A percentile compares a stretch with the other conserved stretches of the same genome.
phyloP scores from a whole-genome alignment of 306 rosid genomes.

The Malus orientalis region DNA sequence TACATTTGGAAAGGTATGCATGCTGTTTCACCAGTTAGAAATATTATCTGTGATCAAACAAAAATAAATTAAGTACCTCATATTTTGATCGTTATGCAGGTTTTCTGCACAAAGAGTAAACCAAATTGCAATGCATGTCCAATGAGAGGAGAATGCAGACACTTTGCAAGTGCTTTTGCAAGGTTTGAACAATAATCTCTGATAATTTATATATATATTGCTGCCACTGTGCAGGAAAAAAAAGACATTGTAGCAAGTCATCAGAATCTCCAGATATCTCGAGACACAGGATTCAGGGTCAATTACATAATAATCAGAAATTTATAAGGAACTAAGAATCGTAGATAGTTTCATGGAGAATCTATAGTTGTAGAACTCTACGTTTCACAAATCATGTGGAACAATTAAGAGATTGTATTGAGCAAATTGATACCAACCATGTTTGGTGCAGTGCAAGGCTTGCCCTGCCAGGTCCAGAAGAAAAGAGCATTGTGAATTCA shows the following conservation, averaged over 20 bases:
- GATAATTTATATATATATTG: slow-evolving; percentile 2
- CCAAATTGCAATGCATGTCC: slow-evolving; percentile 99
- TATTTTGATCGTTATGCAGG: slow-evolving; percentile 44
- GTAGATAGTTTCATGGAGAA: slow-evolving; percentile 9
- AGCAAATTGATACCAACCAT: slow-evolving; percentile 19
- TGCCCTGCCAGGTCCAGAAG: slow-evolving; percentile 92
- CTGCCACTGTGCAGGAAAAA: background rate
- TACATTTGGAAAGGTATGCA: slow-evolving; percentile 85
- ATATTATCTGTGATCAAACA: background rate
- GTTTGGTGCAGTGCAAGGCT: slow-evolving; percentile 67
- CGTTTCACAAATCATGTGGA: background rate
- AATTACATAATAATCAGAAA: slow-evolving; percentile 6
- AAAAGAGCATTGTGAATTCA: slow-evolving; percentile 44
- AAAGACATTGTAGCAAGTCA: background rate
- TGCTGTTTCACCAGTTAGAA: background rate
- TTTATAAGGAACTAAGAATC: slow-evolving; percentile 4
- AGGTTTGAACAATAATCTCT: slow-evolving; percentile 46
- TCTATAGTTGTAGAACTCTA: background rate
- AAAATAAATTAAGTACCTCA: slow-evolving; percentile 12
- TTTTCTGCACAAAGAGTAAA: slow-evolving; percentile 83
- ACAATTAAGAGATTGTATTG: background rate
- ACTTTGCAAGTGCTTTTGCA: slow-evolving; percentile 98
- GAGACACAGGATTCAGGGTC: slow-evolving; percentile 7
- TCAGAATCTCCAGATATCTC: background rate
- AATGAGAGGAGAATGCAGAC: slow-evolving; percentile 97